phyloP scores from a whole-genome alignment of 768 basidiomycete genomes.

The Kwoniella bestiolae region DNA sequence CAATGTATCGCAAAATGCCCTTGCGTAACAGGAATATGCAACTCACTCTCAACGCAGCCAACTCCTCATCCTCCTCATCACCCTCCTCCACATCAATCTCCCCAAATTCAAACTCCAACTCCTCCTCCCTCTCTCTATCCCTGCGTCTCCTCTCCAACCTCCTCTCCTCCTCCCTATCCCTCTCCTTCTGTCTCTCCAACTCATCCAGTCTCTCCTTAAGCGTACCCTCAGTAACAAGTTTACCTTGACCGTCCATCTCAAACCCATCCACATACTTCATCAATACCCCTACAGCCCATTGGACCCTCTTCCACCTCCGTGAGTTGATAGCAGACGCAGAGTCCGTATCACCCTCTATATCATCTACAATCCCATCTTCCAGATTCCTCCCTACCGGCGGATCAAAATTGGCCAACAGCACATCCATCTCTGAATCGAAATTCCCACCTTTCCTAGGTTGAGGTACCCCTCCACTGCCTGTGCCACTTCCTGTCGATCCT shows the following conservation, averaged over 20 bases:
- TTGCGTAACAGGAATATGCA: background rate
- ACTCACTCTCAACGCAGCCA: constrained; percentile 29
- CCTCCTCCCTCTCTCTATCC: constrained; percentile 69
- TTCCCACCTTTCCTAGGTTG: constrained; percentile 31
- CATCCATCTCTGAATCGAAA: constrained; percentile 70
- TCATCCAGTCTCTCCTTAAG: constrained; percentile 68
- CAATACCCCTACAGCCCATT: constrained; percentile 71
- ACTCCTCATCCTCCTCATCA: constrained; percentile 46
- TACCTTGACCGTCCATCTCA: constrained; percentile 62
- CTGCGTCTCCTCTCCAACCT: constrained; percentile 71
- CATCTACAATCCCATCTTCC: constrained; percentile 81
- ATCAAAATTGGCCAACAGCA: constrained; percentile 68
- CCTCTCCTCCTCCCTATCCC: constrained; percentile 69
- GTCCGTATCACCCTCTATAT: constrained; percentile 58
- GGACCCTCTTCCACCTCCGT: constrained; percentile 74
- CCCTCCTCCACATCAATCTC: constrained; percentile 69
- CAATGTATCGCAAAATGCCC: background rate
- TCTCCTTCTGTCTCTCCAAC: constrained; percentile 69
- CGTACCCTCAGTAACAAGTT: constrained; percentile 60
- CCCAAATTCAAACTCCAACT: constrained; percentile 69
- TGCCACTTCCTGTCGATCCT: constrained; percentile 33
- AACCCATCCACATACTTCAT: constrained; percentile 76
- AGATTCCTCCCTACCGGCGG: constrained; percentile 47
- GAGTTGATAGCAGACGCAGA: constrained; percentile 60
- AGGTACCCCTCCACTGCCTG: constrained; percentile 53